Base-by-base conservation (phyloP, 2,329 filamentous ascomycete species). In the Rugonectria rugulosa region DNA sequence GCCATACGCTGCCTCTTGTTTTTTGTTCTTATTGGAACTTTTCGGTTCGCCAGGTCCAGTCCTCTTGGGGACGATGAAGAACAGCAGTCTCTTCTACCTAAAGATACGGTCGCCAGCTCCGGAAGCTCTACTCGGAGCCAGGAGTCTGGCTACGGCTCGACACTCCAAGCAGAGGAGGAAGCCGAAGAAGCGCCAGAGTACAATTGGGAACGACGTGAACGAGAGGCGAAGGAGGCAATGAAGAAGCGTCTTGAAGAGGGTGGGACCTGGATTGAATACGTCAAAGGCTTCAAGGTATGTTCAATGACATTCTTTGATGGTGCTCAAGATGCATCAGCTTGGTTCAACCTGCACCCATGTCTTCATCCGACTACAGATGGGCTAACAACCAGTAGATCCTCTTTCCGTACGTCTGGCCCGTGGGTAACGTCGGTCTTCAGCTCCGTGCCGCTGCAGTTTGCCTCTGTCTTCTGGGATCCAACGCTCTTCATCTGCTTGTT, bases 331-430 rank as follows among this genome's bases (percentile, higher is more conserved):
- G 6, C 17, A 21, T 7, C 15, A 24, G 15, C 21, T 37, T 11
- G 14, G 12, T 9, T 31, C 14, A 17, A 6, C 2, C 7, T 23
- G 10, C n/a, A 21, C 23, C 6, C 23, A 20, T 32, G 15, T 38
- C 2, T 9, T 11, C 23, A 15, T 23, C 19, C 29, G n/a, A 9
- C 10, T 2, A 24, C 3, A 2, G 12, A 36, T 41, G 20, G 32
- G n/a, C 47, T 40, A 20, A 56, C 50, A 10, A n/a, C 19, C 8
- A n/a, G 12, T 53, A 88, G 84, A 75, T 94, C 29, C 88, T 96
- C 70, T 77, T 93, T 23, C 91, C 90, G 0, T 90, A 92, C 67
- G 78, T 96, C 17, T 93, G 90, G 85, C 92, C 92, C 1, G 81
- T 85, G 46, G 82, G 87, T 36, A 84, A 89, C 65, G 81, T 79